Conservation (phyloP, 2,329 filamentous ascomycete species). For the Colletotrichum chrysophilum region DNA sequence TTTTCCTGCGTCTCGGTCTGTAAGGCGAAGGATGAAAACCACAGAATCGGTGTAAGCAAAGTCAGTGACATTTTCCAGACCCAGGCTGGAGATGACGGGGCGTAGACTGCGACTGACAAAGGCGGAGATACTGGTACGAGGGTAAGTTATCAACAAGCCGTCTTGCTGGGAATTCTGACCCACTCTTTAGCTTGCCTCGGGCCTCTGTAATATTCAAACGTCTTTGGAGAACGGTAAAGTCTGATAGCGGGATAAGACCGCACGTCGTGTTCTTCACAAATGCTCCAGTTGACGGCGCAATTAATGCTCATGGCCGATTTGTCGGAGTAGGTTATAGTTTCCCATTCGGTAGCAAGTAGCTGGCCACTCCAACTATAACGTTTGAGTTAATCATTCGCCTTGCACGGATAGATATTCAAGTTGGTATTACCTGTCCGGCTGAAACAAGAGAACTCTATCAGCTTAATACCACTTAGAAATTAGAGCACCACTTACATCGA, state of each 20-base stretch:
- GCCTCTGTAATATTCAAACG: conserved; percentile 46
- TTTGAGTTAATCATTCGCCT: background rate
- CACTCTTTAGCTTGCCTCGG: conserved; percentile 42
- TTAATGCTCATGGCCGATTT: conserved; percentile 39
- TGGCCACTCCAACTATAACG: conserved; percentile 16
- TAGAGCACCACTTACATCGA: background rate
- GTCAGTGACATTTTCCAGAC: background rate
- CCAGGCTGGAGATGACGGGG: conserved; percentile 24
- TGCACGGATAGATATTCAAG: background rate
- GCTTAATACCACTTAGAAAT: background rate
- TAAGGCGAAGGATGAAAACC: conserved; percentile 46
- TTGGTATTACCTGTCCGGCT: background rate
- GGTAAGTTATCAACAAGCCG: background rate
- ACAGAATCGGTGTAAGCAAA: conserved; percentile 45
- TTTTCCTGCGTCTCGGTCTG: conserved; percentile 27
- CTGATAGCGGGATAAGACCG: conserved; percentile 52
- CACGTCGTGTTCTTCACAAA: conserved; percentile 47
- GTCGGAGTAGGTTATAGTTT: background rate
- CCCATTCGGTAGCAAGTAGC: conserved; percentile 24
- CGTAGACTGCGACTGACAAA: conserved; percentile 16
- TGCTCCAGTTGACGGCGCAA: conserved; percentile 35
- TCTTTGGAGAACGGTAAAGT: conserved; percentile 39
- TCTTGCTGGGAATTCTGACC: conserved; percentile 25
- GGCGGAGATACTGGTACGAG: background rate
- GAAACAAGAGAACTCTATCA: background rate